Percentiles rank a stretch among this genome's conserved stretches.
Conservation (phyloP, 495 filamentous ascomycete species). For the Penicillium mononematosum region DNA sequence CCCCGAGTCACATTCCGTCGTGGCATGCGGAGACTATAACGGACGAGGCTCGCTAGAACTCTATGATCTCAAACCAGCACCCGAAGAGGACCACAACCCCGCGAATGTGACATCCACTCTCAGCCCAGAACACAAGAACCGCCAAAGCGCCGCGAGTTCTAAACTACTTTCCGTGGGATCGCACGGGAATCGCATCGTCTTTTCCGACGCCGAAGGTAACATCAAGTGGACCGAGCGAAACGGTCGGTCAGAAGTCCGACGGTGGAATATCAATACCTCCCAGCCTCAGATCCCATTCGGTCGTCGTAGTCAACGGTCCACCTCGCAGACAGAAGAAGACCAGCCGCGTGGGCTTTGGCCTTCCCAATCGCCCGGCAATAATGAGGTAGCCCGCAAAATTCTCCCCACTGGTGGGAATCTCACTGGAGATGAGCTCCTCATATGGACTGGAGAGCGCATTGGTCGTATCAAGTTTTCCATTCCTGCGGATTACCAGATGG, state of each 20-base stretch:
- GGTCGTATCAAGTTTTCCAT: slow-evolving; percentile 66
- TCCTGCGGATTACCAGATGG: slow-evolving; percentile 40
- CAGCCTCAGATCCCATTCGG: slow-evolving; percentile 23
- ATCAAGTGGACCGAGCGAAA: slow-evolving; percentile 93
- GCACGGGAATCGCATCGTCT: slow-evolving; percentile 82
- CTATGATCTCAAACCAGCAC: slow-evolving; percentile 60
- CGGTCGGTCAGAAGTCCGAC: slow-evolving; percentile 74
- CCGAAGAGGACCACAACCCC: slow-evolving; percentile 21
- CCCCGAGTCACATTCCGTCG: slow-evolving; percentile 59
- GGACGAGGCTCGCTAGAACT: slow-evolving; percentile 86
- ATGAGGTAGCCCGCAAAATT: slow-evolving; percentile 66
- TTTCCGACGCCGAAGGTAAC: slow-evolving; percentile 78
- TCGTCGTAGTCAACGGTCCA: slow-evolving; percentile 1
- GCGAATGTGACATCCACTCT: slow-evolving; percentile 38
- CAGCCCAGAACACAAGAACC: slow-evolving; percentile 61
- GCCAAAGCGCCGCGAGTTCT: slow-evolving; percentile 75
- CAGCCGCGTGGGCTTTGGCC: slow-evolving; percentile 33
- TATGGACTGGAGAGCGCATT: slow-evolving; percentile 81
- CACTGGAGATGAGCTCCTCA: slow-evolving; percentile 60
- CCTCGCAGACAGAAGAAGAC: slow-evolving; percentile 4
- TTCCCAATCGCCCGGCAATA: slow-evolving; percentile 20
- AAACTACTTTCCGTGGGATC: slow-evolving; percentile 82
- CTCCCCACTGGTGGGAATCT: slow-evolving; percentile 56
- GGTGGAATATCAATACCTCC: slow-evolving; percentile 62
- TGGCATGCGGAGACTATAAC: slow-evolving; percentile 93